These are phyloP conservation scores for Phtheirospermum japonicum DNA, from an alignment of 257 asterid species.

Conservation along the genomic window DNA sequence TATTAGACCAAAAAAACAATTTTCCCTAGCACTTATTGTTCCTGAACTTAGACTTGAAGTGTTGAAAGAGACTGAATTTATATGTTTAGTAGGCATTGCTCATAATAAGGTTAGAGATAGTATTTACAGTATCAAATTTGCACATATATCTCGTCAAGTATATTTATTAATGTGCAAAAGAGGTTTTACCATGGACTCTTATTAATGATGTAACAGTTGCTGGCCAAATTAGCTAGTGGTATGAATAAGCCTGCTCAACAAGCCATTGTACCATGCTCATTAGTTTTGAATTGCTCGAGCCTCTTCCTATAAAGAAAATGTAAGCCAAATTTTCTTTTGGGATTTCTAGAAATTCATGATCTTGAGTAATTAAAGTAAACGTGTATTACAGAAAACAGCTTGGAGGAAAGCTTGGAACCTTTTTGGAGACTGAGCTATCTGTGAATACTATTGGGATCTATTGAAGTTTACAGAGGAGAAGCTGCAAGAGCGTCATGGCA, in stretches of 20 bases:
- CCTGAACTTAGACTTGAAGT: conserved; percentile 86
- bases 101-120: conserved; percentile 73
- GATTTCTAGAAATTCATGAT: neutral
- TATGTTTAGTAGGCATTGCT: conserved; percentile 95
- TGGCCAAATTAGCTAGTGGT: conserved; percentile 94
- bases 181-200: conserved; percentile 26
- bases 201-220: conserved; percentile 60
- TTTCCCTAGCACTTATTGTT: conserved; percentile 77
- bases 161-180: neutral
- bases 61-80: conserved; percentile 73
- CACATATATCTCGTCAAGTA: neutral
- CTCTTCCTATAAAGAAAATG: conserved; percentile 87
- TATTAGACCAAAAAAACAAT: too few relatives aligned
- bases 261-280: conserved; percentile 78
- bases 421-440: conserved; percentile 70
- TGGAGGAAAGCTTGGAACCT: conserved; percentile 95
- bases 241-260: conserved; percentile 99
- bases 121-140: conserved; percentile 17
- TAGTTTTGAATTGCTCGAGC: conserved; percentile 64
- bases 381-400: conserved; percentile 80
- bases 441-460: conserved; percentile 88
- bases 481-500: conserved; percentile 82
- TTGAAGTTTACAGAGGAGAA: conserved; percentile 78
- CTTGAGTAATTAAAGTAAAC: conserved; percentile 5
- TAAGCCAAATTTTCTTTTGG: conserved; percentile 31